Conservation (phyloP, 1,139 yeast genomes). For the Kodamaea anthophila region DNA sequence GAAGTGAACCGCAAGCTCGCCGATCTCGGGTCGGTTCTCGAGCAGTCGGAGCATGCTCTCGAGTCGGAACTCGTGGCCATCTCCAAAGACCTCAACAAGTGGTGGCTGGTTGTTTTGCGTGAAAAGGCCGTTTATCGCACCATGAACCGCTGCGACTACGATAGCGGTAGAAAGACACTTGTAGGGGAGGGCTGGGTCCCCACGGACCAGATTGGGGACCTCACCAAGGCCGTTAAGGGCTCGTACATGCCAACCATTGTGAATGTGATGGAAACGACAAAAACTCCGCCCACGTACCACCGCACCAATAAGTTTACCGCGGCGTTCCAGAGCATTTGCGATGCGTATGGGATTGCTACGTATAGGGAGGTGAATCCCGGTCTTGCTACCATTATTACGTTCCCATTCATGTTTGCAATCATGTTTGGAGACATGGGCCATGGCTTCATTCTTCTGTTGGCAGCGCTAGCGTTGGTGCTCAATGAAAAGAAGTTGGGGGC, state of each 20-base stretch:
- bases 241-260: slow-evolving; percentile 35
- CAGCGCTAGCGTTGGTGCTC: slow-evolving; percentile 52
- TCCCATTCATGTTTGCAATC: slow-evolving; percentile 82
- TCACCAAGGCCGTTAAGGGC: slow-evolving; percentile 29
- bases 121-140: slow-evolving; percentile 67
- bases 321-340: slow-evolving; percentile 73
- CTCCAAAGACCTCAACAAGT: slow-evolving; percentile 61
- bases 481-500: slow-evolving; percentile 54
- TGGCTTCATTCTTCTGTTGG: slow-evolving; percentile 59
- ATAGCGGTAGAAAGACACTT: slow-evolving; percentile 55
- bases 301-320: slow-evolving; percentile 70
- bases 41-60: slow-evolving; percentile 50
- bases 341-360: slow-evolving; percentile 74
- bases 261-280: slow-evolving; percentile 57
- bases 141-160: slow-evolving; percentile 64
- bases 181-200: slow-evolving; percentile 84
- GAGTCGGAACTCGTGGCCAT: slow-evolving; percentile 68
- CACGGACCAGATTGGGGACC: slow-evolving; percentile 43
- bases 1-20: slow-evolving; percentile 50
- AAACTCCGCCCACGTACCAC: slow-evolving; percentile 74
- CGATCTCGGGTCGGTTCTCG: slow-evolving; percentile 56
- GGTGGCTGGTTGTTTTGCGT: slow-evolving; percentile 65
- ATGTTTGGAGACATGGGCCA: slow-evolving; percentile 89
- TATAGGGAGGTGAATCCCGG: slow-evolving; percentile 80
- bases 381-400: slow-evolving; percentile 69